These are phyloP conservation scores for Umbelopsis ramanniana DNA, from an alignment of 192 early-diverging fungal genomes.

Conservation along the genomic window DNA sequence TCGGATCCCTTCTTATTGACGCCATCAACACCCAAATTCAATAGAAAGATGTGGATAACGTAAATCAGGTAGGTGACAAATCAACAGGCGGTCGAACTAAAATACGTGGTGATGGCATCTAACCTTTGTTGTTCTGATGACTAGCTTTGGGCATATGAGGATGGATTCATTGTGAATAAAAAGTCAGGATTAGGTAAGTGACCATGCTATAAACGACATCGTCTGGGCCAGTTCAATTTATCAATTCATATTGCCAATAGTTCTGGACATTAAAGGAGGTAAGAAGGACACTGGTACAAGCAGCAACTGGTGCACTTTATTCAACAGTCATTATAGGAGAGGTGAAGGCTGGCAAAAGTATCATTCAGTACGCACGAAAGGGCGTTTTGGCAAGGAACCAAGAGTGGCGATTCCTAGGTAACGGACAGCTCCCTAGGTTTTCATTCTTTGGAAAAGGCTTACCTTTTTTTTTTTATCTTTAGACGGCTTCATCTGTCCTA, in stretches of 20 bases:
- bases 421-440: neutral
- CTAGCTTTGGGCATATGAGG: constrained; percentile 11
- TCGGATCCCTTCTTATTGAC: neutral
- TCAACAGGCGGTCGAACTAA: neutral
- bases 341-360: neutral
- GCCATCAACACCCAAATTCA: neutral
- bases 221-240: too few species aligned
- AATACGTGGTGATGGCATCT: too few species aligned
- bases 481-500: constrained; percentile 7
- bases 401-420: neutral
- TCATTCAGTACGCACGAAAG: constrained; percentile 14
- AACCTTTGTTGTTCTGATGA: too few species aligned
- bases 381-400: neutral
- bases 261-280: constrained; percentile 10
- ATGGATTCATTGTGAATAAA: neutral
- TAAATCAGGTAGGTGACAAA: neutral
- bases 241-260: neutral
- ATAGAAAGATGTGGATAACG: constrained; percentile 6
- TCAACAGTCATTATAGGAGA: neutral
- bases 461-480: too few species aligned
- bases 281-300: neutral
- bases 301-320: neutral
- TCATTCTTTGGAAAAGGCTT: neutral
- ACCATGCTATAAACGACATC: too few species aligned
- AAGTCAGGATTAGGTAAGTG: constrained; percentile 6